Conservation (phyloP, 2,329 filamentous ascomycete species). For the Aspergillus sp. region DNA sequence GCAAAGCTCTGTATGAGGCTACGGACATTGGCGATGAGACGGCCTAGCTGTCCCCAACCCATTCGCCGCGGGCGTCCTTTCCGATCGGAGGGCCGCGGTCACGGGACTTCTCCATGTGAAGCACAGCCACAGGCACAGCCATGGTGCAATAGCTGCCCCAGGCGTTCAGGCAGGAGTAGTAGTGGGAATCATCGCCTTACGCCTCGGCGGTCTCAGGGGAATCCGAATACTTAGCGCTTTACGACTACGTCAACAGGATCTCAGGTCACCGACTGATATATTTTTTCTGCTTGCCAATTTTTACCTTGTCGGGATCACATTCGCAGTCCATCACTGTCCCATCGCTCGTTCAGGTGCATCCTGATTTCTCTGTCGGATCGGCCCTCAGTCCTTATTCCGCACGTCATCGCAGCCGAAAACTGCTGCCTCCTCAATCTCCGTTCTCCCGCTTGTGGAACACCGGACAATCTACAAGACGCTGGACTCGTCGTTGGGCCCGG, state of each 20-base stretch:
- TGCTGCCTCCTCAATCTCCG: slow-evolving; percentile 9
- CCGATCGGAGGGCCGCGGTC: slow-evolving; percentile 2
- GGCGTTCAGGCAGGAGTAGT: slow-evolving; percentile 6
- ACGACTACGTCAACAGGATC: slow-evolving; percentile 2
- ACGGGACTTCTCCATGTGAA: slow-evolving; percentile 30
- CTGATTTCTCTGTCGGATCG: neutral
- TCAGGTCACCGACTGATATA: neutral
- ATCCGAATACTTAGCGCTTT: neutral
- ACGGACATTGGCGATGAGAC: slow-evolving; percentile 7
- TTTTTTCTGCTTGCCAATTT: neutral
- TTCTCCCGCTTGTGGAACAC: neutral
- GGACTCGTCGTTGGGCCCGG: slow-evolving; percentile 11
- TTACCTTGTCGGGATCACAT: neutral
- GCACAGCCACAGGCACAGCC: slow-evolving; percentile 21
- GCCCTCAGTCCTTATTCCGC: neutral
- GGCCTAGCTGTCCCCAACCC: slow-evolving; percentile 5
- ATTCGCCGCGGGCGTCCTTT: slow-evolving; percentile 21
- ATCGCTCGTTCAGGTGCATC: neutral
- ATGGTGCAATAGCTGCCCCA: slow-evolving; percentile 1
- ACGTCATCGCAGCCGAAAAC: slow-evolving; percentile 13
- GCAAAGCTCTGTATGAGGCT: neutral
- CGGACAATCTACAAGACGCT: neutral
- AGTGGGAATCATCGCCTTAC: neutral
- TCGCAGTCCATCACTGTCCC: neutral
- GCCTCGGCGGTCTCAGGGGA: slow-evolving; percentile 11